Percentiles rank a stretch among this genome's conserved stretches.
Conservation (phyloP, 2,329 filamentous ascomycete genomes). For the Ceratocystis cubensis region DNA sequence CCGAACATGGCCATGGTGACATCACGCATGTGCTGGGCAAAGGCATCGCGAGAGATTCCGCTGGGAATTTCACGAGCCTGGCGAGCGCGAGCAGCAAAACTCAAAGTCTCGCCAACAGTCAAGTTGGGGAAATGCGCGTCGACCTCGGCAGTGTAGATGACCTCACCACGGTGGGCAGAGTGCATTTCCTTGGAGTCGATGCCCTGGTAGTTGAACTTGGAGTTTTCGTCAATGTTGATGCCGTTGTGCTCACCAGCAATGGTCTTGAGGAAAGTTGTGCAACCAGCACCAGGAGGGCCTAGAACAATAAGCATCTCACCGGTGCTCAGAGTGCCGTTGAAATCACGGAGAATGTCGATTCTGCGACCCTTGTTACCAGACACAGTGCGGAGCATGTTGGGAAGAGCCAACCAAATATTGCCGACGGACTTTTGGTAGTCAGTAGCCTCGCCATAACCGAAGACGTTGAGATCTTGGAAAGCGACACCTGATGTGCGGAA, state of each 20-base stretch:
- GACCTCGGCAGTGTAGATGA: conserved; percentile 75
- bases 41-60: conserved; percentile 42
- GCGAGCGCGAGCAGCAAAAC: conserved; percentile 60
- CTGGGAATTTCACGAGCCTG: conserved; percentile 49
- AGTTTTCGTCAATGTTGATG: conserved; percentile 55
- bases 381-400: conserved; percentile 35
- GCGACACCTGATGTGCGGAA: conserved; percentile 52
- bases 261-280: conserved; percentile 75
- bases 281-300: conserved; percentile 60
- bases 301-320: conserved; percentile 68
- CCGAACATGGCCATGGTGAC: conserved; percentile 66
- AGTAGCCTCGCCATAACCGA: conserved; percentile 53
- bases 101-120: conserved; percentile 65
- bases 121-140: conserved; percentile 72
- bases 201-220: conserved; percentile 72
- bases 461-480: conserved; percentile 56
- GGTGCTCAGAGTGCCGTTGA: conserved; percentile 55
- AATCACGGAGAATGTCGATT: conserved; percentile 55
- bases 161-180: conserved; percentile 65
- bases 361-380: conserved; percentile 42
- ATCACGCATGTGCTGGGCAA: conserved; percentile 52
- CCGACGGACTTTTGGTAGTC: conserved; percentile 58
- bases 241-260: conserved; percentile 74
- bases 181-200: conserved; percentile 63
- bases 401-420: conserved; percentile 45